These are phyloP conservation scores for Microbotryum scabiosae DNA, from an alignment of 1,284 basidiomycete genomes.

Conservation along the genomic window DNA sequence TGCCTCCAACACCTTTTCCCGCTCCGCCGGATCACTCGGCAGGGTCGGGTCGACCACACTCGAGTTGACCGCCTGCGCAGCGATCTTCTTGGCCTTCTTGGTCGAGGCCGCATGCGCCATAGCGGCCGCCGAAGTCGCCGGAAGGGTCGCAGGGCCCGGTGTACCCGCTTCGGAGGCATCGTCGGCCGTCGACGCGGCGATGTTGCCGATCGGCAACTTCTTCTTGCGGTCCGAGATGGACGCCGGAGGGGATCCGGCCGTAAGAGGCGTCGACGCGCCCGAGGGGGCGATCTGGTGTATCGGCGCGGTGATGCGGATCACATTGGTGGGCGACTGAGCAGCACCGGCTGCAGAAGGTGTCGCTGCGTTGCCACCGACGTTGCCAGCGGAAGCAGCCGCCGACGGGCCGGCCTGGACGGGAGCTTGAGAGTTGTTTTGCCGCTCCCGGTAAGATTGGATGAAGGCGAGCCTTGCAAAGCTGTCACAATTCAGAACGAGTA, in stretches of 20 bases:
- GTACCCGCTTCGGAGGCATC: slow-evolving; percentile 16
- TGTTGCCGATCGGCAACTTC: not conserved
- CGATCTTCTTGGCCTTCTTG: slow-evolving; percentile 21
- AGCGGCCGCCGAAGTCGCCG: not conserved
- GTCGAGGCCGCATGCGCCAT: slow-evolving; percentile 1
- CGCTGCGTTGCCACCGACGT: not conserved
- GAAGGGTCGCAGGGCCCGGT: not conserved
- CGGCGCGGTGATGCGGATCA: slow-evolving; percentile 14
- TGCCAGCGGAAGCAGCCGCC: too few species aligned
- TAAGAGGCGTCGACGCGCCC: not conserved
- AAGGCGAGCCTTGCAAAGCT: slow-evolving; percentile 34
- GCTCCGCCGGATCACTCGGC: slow-evolving; percentile 5
- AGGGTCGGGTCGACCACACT: slow-evolving; percentile 1
- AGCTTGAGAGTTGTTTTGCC: slow-evolving; percentile 20
- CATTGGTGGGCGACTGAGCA: slow-evolving; percentile 19
- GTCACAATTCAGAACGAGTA: not conserved
- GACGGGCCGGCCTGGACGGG: not conserved
- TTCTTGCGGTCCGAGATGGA: slow-evolving; percentile 9
- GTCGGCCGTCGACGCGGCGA: slow-evolving; percentile 1
- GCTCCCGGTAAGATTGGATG: slow-evolving; percentile 33
- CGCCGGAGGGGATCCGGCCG: not conserved
- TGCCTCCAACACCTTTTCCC: slow-evolving; percentile 4
- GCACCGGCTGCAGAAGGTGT: not conserved
- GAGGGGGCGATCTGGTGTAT: not conserved
- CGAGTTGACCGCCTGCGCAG: not conserved